These are phyloP conservation scores for Stemphylium beticola DNA, from an alignment of 2,329 filamentous ascomycete species.

Conservation along the genomic window DNA sequence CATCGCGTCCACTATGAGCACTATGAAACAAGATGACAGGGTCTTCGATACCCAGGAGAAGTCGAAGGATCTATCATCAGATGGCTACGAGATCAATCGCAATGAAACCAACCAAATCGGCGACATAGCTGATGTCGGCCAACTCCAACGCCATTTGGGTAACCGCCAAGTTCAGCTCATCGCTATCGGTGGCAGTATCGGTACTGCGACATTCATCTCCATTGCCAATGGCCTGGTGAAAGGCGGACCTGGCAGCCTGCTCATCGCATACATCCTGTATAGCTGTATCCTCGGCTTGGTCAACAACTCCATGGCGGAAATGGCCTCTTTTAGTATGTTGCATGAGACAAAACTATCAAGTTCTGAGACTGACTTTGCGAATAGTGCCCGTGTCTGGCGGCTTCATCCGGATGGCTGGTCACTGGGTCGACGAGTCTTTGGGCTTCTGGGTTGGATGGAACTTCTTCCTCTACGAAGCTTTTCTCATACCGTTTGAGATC, in stretches of 20 bases:
- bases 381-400: constrained; percentile 64
- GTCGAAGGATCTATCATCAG: no score
- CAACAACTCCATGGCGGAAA: constrained; percentile 70
- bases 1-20: no score
- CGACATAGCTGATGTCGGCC: no score
- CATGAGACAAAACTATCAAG: no score
- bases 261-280: constrained; percentile 66
- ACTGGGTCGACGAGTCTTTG: constrained; percentile 68
- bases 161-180: no score
- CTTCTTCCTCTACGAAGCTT: constrained; percentile 58
- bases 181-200: no score
- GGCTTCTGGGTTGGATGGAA: constrained; percentile 64
- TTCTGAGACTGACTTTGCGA: no score
- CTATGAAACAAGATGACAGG: no score
- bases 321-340: constrained; percentile 58
- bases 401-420: constrained; percentile 68
- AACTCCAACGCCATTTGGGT: no score
- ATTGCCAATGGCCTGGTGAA: constrained; percentile 16
- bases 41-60: no score
- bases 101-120: background rate
- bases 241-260: constrained; percentile 59
- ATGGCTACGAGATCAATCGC: constrained; percentile 48
- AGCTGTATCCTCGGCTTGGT: constrained; percentile 62
- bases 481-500: constrained; percentile 60
- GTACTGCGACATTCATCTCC: no score